These are phyloP conservation scores for Calocera viscosa DNA, from an alignment of 768 basidiomycete species.

Conservation along the genomic window DNA sequence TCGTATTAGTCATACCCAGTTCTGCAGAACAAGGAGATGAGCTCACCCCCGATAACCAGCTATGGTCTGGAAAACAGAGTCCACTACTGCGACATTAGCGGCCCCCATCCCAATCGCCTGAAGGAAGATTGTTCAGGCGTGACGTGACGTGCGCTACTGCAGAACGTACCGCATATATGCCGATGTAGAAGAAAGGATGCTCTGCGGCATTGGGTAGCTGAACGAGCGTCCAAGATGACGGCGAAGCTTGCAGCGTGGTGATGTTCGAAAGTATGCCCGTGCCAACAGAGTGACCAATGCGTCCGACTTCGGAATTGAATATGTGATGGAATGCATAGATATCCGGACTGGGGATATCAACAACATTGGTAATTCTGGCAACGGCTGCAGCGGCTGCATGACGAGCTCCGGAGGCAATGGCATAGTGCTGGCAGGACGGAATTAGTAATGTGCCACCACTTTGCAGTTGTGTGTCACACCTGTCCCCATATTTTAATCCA, in stretches of 20 bases:
- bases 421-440: background rate
- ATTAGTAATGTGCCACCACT: background rate
- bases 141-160: too few species aligned
- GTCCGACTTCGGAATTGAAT: background rate
- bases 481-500: slow-evolving; percentile 79
- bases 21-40: background rate
- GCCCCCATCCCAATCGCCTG: slow-evolving; percentile 40
- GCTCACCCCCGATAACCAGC: slow-evolving; percentile 6
- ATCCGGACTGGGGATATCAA: background rate
- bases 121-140: background rate
- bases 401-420: background rate
- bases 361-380: background rate
- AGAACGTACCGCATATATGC: slow-evolving; percentile 38
- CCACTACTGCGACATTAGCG: slow-evolving; percentile 37
- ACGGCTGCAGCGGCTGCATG: background rate
- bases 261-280: background rate
- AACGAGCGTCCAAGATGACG: background rate
- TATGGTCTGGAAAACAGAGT: slow-evolving; percentile 24
- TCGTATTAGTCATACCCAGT: background rate
- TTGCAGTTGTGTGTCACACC: slow-evolving; percentile 21
- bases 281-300: background rate
- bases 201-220: slow-evolving; percentile 33
- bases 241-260: background rate
- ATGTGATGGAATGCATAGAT: background rate
- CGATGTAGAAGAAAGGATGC: slow-evolving; percentile 60